Percentiles rank a stretch among this genome's conserved stretches.
Conservation (phyloP, 2,329 filamentous ascomycete genomes). For the Fusarium sp. region DNA sequence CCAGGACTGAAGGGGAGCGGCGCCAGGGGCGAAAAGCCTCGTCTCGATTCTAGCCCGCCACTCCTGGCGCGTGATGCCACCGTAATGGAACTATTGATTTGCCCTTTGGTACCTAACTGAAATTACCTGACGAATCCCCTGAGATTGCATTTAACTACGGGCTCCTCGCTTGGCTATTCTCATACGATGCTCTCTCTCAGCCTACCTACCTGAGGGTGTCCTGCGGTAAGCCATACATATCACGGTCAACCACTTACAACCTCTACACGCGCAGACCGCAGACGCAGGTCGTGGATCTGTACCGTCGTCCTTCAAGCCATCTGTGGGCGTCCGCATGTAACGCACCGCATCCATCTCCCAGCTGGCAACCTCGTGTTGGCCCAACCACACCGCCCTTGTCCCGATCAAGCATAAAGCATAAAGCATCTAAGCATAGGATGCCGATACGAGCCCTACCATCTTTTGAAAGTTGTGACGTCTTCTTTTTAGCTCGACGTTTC, state of each 20-base stretch:
- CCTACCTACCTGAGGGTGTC: slow-evolving; percentile 21
- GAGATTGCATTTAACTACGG: not conserved
- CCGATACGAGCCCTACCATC: slow-evolving; percentile 34
- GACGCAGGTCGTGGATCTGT: slow-evolving; percentile 10
- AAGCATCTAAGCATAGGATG: slow-evolving; percentile 21
- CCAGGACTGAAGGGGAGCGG: slow-evolving; percentile 8
- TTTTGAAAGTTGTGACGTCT: not conserved
- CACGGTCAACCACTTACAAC: slow-evolving; percentile 18
- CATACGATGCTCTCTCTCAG: slow-evolving; percentile 4
- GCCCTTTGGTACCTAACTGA: slow-evolving; percentile 2
- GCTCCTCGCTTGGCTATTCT: slow-evolving; percentile 3
- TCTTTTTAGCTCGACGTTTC: not conserved
- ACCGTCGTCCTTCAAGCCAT: not conserved
- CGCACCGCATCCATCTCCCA: slow-evolving; percentile 1
- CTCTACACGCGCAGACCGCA: slow-evolving; percentile 11
- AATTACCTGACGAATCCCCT: not conserved
- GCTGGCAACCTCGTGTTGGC: slow-evolving; percentile 30
- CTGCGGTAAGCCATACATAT: slow-evolving; percentile 20
- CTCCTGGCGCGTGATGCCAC: slow-evolving; percentile 32
- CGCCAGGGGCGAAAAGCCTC: slow-evolving; percentile 3
- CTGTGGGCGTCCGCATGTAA: slow-evolving; percentile 28
- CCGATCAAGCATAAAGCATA: slow-evolving; percentile 17
- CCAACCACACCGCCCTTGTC: slow-evolving; percentile 24
- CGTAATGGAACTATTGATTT: slow-evolving; percentile 23
- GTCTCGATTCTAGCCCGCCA: slow-evolving; percentile 24